These are phyloP conservation scores for Vachellia pachyceras DNA, from an alignment of 306 rosid genomes.

Conservation along the genomic window DNA sequence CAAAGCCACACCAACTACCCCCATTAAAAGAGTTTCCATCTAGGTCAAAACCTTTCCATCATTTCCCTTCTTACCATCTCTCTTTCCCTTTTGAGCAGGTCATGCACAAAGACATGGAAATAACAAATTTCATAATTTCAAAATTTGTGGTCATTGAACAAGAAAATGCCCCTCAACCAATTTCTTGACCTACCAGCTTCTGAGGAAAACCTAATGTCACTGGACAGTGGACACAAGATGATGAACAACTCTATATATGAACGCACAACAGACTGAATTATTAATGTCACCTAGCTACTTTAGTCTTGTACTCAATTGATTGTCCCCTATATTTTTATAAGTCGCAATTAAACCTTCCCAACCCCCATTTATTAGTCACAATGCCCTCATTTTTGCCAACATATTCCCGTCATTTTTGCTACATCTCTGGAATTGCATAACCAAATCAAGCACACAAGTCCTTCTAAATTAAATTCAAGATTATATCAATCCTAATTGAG, in stretches of 20 bases:
- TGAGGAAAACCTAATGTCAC: not conserved
- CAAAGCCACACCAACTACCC: constrained; percentile 1
- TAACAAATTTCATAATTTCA: not conserved
- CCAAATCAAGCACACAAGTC: not conserved
- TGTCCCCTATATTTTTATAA: not conserved
- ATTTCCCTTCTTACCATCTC: not conserved
- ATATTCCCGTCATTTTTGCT: not conserved
- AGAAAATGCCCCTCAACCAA: not conserved
- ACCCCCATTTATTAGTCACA: not conserved
- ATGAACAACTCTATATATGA: not conserved
- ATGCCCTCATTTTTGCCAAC: not conserved
- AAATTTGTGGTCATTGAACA: not conserved
- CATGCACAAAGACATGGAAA: not conserved
- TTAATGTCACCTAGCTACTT: not conserved
- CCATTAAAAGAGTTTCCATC: not conserved
- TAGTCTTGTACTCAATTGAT: not conserved
- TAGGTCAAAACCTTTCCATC: not conserved
- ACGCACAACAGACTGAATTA: not conserved
- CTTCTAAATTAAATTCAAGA: not conserved
- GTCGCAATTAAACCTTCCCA: not conserved
- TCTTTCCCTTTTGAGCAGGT: not conserved
- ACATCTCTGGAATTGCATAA: not conserved
- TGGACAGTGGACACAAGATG: not conserved
- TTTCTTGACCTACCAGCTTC: not conserved
- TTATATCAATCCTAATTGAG: not conserved